Evolutionary conservation across 129 eudicot species (phyloP).

Genomic region (Saussurea involucrata): DNA sequence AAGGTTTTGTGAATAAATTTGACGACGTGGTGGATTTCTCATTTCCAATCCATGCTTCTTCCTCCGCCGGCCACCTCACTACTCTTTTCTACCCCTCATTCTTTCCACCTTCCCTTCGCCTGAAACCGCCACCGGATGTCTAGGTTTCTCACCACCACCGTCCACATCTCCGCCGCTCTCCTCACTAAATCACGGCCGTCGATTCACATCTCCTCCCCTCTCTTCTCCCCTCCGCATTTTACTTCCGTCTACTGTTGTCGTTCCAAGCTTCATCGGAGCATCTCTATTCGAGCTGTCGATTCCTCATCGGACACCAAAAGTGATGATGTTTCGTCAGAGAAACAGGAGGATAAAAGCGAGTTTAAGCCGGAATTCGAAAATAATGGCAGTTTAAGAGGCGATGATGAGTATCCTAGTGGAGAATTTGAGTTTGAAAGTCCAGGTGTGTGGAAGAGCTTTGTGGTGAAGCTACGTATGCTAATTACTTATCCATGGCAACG

Average conservation of each 20-base stretch:
- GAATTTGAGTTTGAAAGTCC: constrained; percentile 55
- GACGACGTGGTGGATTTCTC: constrained; percentile 30
- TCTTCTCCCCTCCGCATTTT: constrained; percentile 14
- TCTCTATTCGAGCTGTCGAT: constrained; percentile 22
- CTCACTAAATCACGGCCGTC: constrained; percentile 27
- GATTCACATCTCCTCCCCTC: neutral
- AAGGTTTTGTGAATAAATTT: neutral
- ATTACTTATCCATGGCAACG: constrained; percentile 82
- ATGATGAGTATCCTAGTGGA: constrained; percentile 60
- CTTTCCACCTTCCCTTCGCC: no score
- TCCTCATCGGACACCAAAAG: constrained; percentile 27
- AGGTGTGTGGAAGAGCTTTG: constrained; percentile 54
- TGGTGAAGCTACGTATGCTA: constrained; percentile 61
- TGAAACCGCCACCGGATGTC: constrained; percentile 29
- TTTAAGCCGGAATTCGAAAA: constrained; percentile 10
- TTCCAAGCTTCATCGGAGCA: constrained; percentile 1
- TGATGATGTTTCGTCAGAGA: constrained; percentile 13
- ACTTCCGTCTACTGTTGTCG: neutral
- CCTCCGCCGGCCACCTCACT: neutral
- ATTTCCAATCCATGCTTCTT: constrained; percentile 30
- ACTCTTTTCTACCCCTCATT: constrained; percentile 1
- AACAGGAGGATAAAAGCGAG: constrained; percentile 8
- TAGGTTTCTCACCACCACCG: constrained; percentile 26
- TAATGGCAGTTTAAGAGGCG: constrained; percentile 10
- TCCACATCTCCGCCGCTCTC: constrained; percentile 33